phyloP scores from a whole-genome alignment of 108 stramenopile species.

The Nitzschia palea region DNA sequence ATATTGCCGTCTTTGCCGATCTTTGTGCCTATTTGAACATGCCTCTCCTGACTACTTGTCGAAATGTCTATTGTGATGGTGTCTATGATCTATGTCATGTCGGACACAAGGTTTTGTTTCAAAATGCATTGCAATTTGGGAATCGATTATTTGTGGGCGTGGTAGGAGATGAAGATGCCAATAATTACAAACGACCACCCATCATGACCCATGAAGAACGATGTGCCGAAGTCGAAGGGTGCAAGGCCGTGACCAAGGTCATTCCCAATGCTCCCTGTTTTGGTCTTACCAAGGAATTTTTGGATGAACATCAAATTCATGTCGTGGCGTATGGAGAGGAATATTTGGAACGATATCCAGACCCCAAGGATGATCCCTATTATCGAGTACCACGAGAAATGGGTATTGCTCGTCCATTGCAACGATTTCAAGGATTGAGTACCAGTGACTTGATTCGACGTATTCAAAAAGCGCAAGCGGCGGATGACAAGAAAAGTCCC shows the following conservation, averaged over 20 bases:
- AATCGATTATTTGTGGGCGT: constrained; percentile 91
- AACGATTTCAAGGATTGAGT: constrained; percentile 71
- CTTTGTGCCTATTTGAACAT: constrained; percentile 85
- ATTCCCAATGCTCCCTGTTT: constrained; percentile 88
- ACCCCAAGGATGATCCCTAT: constrained; percentile 88
- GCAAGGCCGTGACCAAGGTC: constrained; percentile 91
- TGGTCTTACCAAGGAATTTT: constrained; percentile 81
- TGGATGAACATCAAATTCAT: constrained; percentile 90
- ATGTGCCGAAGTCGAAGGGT: constrained; percentile 89
- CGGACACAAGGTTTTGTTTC: constrained; percentile 86
- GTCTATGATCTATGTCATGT: constrained; percentile 91
- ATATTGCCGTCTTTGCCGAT: constrained; percentile 89
- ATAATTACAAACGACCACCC: constrained; percentile 85
- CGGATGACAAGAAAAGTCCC: constrained; percentile 60
- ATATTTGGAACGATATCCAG: constrained; percentile 82
- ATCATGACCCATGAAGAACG: constrained; percentile 87
- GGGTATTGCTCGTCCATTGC: constrained; percentile 82
- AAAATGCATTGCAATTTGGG: constrained; percentile 77
- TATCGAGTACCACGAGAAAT: constrained; percentile 75
- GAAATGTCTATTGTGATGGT: constrained; percentile 76
- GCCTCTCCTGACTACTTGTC: constrained; percentile 84
- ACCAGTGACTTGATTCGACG: constrained; percentile 85
- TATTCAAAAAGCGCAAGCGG: constrained; percentile 68
- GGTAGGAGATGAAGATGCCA: constrained; percentile 85
- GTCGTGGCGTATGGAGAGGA: constrained; percentile 88